Conservation (phyloP, 1,284 basidiomycete species). For the Pseudozyma thailandica region DNA sequence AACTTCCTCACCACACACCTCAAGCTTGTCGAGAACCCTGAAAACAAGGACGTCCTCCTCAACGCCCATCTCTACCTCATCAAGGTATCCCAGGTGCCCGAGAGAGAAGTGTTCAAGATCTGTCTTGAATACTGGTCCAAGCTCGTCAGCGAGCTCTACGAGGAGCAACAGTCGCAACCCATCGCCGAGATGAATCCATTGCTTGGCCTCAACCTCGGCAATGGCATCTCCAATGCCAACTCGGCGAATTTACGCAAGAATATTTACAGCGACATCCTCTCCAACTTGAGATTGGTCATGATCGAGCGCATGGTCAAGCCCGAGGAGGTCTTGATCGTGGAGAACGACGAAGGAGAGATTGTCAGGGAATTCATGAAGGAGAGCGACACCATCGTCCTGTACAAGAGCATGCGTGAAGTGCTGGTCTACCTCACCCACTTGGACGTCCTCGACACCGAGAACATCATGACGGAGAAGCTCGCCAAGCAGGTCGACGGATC, state of each 20-base stretch:
- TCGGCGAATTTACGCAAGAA: constrained; percentile 80
- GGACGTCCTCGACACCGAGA: constrained; percentile 95
- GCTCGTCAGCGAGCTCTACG: constrained; percentile 94
- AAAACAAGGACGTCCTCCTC: constrained; percentile 87
- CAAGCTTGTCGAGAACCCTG: constrained; percentile 88
- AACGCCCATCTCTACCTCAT: constrained; percentile 93
- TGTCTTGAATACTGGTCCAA: constrained; percentile 99
- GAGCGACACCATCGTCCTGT: constrained; percentile 96
- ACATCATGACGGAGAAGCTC: constrained; percentile 87
- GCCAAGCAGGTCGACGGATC: constrained; percentile 95
- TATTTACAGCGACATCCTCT: constrained; percentile 87
- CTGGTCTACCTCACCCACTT: constrained; percentile 93
- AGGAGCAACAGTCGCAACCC: constrained; percentile 91
- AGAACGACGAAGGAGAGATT: constrained; percentile 99
- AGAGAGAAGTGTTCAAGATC: constrained; percentile 99
- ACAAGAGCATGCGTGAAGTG: constrained; percentile 98
- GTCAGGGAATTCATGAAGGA: constrained; percentile 99
- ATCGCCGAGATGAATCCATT: constrained; percentile 92
- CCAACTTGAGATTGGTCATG: constrained; percentile 93
- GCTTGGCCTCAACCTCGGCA: constrained; percentile 80
- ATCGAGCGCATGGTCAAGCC: constrained; percentile 99
- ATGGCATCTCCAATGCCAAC: constrained; percentile 41
- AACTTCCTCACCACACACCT: constrained; percentile 91
- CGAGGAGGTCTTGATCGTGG: constrained; percentile 93
- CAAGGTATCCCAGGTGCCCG: constrained; percentile 97